phyloP scores from a whole-genome alignment of 2,329 filamentous ascomycete species.

The Verticillium nubilum region DNA sequence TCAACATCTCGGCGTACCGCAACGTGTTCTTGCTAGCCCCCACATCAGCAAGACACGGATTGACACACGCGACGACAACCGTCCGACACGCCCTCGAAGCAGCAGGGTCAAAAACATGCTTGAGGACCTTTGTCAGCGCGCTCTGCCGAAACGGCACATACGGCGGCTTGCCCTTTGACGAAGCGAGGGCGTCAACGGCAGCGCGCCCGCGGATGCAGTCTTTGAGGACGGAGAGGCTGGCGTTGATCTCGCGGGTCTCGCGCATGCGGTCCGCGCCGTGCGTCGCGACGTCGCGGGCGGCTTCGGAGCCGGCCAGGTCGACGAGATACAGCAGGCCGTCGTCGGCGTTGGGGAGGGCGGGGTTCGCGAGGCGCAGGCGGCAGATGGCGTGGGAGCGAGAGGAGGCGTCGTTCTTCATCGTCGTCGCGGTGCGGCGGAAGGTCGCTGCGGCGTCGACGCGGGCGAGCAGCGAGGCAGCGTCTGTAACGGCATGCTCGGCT shows the following conservation, averaged over 20 bases:
- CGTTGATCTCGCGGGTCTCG: slow-evolving; percentile 42
- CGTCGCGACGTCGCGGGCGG: slow-evolving; percentile 32
- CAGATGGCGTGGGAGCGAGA: slow-evolving; percentile 44
- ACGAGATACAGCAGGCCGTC: slow-evolving; percentile 41
- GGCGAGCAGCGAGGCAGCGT: slow-evolving; percentile 20
- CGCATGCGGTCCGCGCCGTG: slow-evolving; percentile 38
- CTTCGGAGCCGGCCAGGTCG: slow-evolving; percentile 44
- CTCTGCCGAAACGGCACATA: slow-evolving; percentile 42
- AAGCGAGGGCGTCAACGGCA: slow-evolving; percentile 21
- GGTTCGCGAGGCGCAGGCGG: slow-evolving; percentile 35
- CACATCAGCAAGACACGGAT: slow-evolving; percentile 37
- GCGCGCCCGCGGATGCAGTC: slow-evolving; percentile 45
- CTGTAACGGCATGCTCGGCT: slow-evolving; percentile 27
- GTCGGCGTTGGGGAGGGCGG: slow-evolving; percentile 16
- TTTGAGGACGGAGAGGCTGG: slow-evolving; percentile 42
- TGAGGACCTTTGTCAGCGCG: slow-evolving; percentile 40
- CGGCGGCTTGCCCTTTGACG: slow-evolving; percentile 18
- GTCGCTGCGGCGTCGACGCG: slow-evolving; percentile 30
- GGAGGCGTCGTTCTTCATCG: slow-evolving; percentile 39
- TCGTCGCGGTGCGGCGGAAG: slow-evolving; percentile 35
- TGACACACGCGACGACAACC: slow-evolving; percentile 40
- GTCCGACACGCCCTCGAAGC: slow-evolving; percentile 33
- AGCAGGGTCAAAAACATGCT: slow-evolving; percentile 42
- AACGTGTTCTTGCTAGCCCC: slow-evolving; percentile 41
- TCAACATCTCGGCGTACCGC: slow-evolving; percentile 41